A percentile compares a stretch with the other conserved stretches of the same genome.
phyloP scores from a whole-genome alignment of 768 basidiomycete species.

The Boletales sp. region DNA sequence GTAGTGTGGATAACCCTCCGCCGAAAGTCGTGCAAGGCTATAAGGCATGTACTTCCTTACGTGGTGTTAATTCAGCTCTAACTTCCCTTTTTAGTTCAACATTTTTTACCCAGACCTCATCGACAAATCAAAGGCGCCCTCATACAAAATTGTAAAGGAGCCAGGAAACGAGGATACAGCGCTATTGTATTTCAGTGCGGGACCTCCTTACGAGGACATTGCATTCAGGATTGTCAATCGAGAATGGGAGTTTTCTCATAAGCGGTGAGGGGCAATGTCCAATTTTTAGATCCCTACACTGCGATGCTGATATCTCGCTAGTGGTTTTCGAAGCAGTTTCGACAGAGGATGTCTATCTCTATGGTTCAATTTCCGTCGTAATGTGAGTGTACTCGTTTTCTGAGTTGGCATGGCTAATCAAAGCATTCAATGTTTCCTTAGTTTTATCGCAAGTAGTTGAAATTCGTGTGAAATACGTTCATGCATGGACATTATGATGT shows the following conservation, averaged over 20 bases:
- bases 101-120: constrained; percentile 99
- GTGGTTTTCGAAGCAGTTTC: constrained; percentile 95
- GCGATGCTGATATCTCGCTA: constrained; percentile 30
- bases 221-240: constrained; percentile 97
- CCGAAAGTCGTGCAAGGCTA: constrained; percentile 99
- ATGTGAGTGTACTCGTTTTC: constrained; percentile 51
- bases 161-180: constrained; percentile 95
- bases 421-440: constrained; percentile 28
- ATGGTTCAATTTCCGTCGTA: constrained; percentile 95
- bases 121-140: constrained; percentile 95
- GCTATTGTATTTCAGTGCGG: constrained; percentile 89
- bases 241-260: constrained; percentile 98
- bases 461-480: constrained; percentile 18
- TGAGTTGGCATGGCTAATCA: not conserved
- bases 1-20: constrained; percentile 94
- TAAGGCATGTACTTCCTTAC: constrained; percentile 51
- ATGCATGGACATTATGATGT: constrained; percentile 23
- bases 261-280: constrained; percentile 53
- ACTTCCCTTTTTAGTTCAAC: constrained; percentile 60
- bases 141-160: constrained; percentile 93
- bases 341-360: constrained; percentile 94
- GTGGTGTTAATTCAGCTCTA: not conserved
- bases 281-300: constrained; percentile 6
- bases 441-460: constrained; percentile 76
- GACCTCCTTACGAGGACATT: constrained; percentile 98